Evolutionary conservation across 768 basidiomycete genomes (phyloP).

Genomic region (Rhodotorula paludigena): DNA sequence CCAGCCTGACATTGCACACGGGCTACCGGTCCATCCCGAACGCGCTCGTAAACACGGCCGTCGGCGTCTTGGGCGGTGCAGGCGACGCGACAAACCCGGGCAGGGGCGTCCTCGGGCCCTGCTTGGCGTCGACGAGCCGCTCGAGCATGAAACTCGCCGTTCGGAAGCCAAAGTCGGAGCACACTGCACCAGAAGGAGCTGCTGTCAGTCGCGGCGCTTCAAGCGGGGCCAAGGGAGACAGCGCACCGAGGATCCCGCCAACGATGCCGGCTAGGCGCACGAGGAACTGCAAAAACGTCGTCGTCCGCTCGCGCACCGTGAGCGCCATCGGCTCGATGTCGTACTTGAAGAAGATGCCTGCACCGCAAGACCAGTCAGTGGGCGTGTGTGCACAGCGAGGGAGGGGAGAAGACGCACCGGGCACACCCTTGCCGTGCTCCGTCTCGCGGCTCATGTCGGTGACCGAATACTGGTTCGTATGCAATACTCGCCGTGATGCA

Average conservation of each 20-base stretch:
- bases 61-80: neutral
- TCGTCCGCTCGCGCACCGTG: constrained; percentile 82
- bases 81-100: constrained; percentile 22
- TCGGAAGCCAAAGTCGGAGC: constrained; percentile 36
- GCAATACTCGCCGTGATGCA: constrained; percentile 52
- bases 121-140: neutral
- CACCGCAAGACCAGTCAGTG: no score
- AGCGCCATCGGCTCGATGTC: constrained; percentile 86
- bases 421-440: constrained; percentile 69
- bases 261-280: constrained; percentile 85
- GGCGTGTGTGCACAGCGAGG: no score
- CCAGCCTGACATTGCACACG: neutral
- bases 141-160: constrained; percentile 28
- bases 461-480: constrained; percentile 86
- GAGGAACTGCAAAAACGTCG: constrained; percentile 69
- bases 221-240: neutral
- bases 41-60: neutral
- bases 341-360: constrained; percentile 94
- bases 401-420: constrained; percentile 49
- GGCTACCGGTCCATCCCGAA: neutral
- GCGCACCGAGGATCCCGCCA: constrained; percentile 65
- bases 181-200: neutral
- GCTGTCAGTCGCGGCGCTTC: neutral
- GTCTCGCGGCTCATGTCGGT: constrained; percentile 81
- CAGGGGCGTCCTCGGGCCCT: constrained; percentile 13